Conservation (phyloP, 139 green algal species). For the Raphidocelis subcapitata region DNA sequence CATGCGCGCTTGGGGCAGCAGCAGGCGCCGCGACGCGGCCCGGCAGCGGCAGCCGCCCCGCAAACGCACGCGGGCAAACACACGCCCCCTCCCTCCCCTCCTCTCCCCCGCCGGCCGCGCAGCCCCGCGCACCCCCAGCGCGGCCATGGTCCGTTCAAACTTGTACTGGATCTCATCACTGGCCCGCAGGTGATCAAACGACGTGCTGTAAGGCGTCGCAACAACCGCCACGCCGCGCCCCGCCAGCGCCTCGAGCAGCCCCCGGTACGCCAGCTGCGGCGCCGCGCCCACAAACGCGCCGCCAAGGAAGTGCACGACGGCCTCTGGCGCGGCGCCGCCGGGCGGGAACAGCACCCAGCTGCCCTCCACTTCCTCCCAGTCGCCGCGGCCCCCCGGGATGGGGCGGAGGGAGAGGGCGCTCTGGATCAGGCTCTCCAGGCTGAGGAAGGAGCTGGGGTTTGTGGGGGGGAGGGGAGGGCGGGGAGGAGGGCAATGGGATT, state of each 20-base stretch:
- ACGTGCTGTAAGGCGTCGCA: constrained; percentile 73
- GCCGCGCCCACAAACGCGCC: constrained; percentile 91
- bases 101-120: background rate
- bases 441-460: constrained; percentile 6
- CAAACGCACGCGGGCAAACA: too few species aligned
- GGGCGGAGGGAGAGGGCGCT: background rate
- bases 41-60: background rate
- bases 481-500: too few species aligned
- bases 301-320: constrained; percentile 88
- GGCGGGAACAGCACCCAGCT: constrained; percentile 72
- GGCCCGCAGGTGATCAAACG: constrained; percentile 89
- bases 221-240: constrained; percentile 36
- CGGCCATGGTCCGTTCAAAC: constrained; percentile 71
- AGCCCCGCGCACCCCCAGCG: constrained; percentile 33
- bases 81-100: too few species aligned
- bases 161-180: constrained; percentile 87
- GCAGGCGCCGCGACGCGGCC: constrained; percentile 4
- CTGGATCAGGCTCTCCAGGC: constrained; percentile 11
- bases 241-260: constrained; percentile 9
- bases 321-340: constrained; percentile 19
- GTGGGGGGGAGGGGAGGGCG: too few species aligned
- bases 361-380: constrained; percentile 63
- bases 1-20: too few species aligned
- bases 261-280: constrained; percentile 75
- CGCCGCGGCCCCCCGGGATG: constrained; percentile 23